Percentiles rank a stretch among this genome's conserved stretches.
Conservation (phyloP, 2,329 filamentous ascomycete genomes). For the Cadophora luteo-olivacea region DNA sequence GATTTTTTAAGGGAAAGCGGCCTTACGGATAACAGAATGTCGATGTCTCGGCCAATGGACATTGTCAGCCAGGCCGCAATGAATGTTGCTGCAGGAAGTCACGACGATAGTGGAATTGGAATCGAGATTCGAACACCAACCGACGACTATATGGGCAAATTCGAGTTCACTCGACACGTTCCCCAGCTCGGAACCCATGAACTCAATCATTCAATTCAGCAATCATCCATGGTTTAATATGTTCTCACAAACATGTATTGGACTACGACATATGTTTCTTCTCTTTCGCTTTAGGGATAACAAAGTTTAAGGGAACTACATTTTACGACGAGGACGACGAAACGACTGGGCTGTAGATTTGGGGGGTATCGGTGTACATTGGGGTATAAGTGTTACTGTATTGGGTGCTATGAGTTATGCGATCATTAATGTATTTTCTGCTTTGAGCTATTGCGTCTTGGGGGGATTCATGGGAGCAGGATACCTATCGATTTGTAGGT, state of each 20-base stretch:
- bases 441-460: constrained; percentile 20
- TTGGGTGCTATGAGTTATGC: constrained; percentile 16
- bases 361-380: constrained; percentile 33
- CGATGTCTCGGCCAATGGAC: constrained; percentile 44
- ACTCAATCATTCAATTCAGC: constrained; percentile 33
- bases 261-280: constrained; percentile 25
- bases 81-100: constrained; percentile 53
- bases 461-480: constrained; percentile 19
- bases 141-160: constrained; percentile 70
- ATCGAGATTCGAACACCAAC: constrained; percentile 75
- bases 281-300: constrained; percentile 31
- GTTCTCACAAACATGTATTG: constrained; percentile 8
- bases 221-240: constrained; percentile 31
- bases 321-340: constrained; percentile 38
- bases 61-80: constrained; percentile 52
- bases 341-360: constrained; percentile 38
- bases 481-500: constrained; percentile 14
- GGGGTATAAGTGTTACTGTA: constrained; percentile 28
- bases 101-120: constrained; percentile 79
- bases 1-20: constrained; percentile 40
- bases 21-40: constrained; percentile 33
- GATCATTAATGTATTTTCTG: constrained; percentile 22
- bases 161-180: constrained; percentile 48
- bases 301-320: constrained; percentile 31
- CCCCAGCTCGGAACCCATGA: constrained; percentile 34